Base-by-base conservation (phyloP, 768 basidiomycete species). In the Myochromella boudieri region DNA sequence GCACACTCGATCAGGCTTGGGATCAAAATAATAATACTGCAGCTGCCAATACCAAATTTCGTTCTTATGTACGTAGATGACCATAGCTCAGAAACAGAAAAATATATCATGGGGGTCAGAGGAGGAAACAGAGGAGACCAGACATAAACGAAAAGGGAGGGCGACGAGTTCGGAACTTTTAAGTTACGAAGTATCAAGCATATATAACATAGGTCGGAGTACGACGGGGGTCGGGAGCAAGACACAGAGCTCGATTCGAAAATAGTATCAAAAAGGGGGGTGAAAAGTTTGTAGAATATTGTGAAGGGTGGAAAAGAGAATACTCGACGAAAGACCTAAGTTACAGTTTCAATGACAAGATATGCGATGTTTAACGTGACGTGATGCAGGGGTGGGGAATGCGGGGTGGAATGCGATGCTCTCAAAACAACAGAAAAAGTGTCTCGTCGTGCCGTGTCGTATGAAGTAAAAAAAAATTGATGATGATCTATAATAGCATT, bases 291-390 rank as follows among this genome's bases (percentile, higher is more conserved):
- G n/a, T n/a, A n/a, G n/a, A n/a, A n/a, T n/a, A n/a, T n/a, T n/a
- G n/a, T n/a, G n/a, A n/a, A n/a, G n/a, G n/a, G n/a, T n/a, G n/a
- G n/a, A 52, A 58, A 15, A 17, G 8, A 20, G 31, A 53, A 53
- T 53, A 54, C 52, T 54, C 52, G 52, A 63, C 60, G 59, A 53
- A 53, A 52, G 62, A 55, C 61, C 57, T 58, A 59, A 62, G 51
- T 46, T 60, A 60, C 55, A 56, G 57, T 29, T 14, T 29, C n/a
- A n/a, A n/a, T n/a, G 70, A 68, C 43, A 40, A 29, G 67, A 66
- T 75, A 68, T 81, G 78, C 79, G 80, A 81, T 82, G 82, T 81
- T 84, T 28, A 41, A 17, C 17, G 12, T 18, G 4, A 8, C 2
- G 36, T 18, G 36, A 31, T 12, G 29, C 24, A 7, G 24, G 26